Evolutionary conservation across 225 moss, liverwort and hornwort species (phyloP).

Genomic region (Sphagnum tenellum): DNA sequence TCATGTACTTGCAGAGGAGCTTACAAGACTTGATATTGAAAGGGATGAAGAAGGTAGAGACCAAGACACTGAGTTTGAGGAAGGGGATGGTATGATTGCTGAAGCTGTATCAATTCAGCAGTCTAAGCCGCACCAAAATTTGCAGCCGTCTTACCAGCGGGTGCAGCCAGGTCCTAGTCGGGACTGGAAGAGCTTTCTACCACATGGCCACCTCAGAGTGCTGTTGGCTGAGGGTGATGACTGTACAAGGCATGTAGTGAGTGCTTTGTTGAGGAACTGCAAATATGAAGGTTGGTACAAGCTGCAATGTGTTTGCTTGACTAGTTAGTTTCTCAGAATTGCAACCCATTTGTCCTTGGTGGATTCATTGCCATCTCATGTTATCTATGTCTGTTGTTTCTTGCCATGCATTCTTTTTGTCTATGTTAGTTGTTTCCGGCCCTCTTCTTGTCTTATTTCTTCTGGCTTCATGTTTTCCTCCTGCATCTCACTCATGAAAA

Average conservation of each 20-base stretch:
- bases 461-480: too few species aligned
- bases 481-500: too few species aligned
- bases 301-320: too few species aligned
- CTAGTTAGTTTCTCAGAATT: neutral
- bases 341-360: neutral
- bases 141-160: conserved; percentile 2
- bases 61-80: conserved; percentile 53
- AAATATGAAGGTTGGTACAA: conserved; percentile 75
- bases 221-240: conserved; percentile 93
- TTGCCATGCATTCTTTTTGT: too few species aligned
- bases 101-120: conserved; percentile 25
- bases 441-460: too few species aligned
- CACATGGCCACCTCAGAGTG: conserved; percentile 58
- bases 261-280: conserved; percentile 88
- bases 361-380: too few species aligned
- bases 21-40: conserved; percentile 23
- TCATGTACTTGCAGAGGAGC: conserved; percentile 26
- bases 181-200: conserved; percentile 78
- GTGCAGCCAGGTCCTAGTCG: conserved; percentile 12
- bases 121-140: conserved; percentile 7
- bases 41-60: conserved; percentile 46
- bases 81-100: conserved; percentile 28
- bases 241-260: conserved; percentile 81
- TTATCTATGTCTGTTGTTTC: too few species aligned
- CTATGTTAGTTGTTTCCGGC: too few species aligned